These are phyloP conservation scores for Cardiospermum halicacabum DNA, from an alignment of 345 rosid genomes.

Conservation along the genomic window DNA sequence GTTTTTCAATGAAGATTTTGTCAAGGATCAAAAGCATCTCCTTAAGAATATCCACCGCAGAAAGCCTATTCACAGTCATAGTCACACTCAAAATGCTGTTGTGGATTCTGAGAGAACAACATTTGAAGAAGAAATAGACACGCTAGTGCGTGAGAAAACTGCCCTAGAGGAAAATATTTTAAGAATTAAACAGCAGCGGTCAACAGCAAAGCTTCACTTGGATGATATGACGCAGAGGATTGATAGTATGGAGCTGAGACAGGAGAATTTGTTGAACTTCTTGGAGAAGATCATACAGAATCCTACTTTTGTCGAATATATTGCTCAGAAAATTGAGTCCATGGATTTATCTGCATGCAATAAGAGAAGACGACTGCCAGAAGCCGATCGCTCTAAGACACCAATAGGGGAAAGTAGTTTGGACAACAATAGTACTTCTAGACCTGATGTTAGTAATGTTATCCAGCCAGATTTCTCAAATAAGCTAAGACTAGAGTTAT, in stretches of 20 bases:
- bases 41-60: constrained; percentile 83
- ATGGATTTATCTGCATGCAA: constrained; percentile 65
- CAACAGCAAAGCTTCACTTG: constrained; percentile 53
- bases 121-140: constrained; percentile 66
- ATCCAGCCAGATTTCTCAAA: constrained; percentile 71
- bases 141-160: constrained; percentile 62
- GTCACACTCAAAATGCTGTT: constrained; percentile 48
- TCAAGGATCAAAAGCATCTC: constrained; percentile 81
- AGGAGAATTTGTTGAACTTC: constrained; percentile 49
- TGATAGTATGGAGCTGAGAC: constrained; percentile 59
- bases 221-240: constrained; percentile 51
- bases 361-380: constrained; percentile 80
- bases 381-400: constrained; percentile 54
- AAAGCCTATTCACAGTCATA: constrained; percentile 92
- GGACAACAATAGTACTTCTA: constrained; percentile 56
- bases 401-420: constrained; percentile 48
- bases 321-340: constrained; percentile 56
- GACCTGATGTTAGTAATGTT: constrained; percentile 56
- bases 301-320: constrained; percentile 53
- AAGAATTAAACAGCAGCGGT: constrained; percentile 48
- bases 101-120: constrained; percentile 68
- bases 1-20: constrained; percentile 81
- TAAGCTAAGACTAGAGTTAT: constrained; percentile 71
- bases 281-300: constrained; percentile 53
- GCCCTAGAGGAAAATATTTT: constrained; percentile 54